Evolutionary conservation across 148 eudicot species (phyloP).

Genomic region (Polygonum maritimum): DNA sequence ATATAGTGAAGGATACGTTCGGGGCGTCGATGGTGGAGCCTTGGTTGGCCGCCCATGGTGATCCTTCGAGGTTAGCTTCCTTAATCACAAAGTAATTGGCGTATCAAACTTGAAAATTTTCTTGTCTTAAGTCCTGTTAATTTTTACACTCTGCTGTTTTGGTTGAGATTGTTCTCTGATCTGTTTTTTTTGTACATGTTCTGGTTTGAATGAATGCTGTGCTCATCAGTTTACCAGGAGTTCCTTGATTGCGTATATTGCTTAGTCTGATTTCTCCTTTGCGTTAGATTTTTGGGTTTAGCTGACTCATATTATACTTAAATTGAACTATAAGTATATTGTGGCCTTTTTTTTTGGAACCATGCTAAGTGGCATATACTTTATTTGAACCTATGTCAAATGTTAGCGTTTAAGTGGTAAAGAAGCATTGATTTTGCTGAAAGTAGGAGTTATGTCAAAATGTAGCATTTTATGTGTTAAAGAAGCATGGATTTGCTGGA

Average conservation of each 20-base stretch:
- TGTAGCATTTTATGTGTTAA: too few relatives aligned
- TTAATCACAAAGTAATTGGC: background rate
- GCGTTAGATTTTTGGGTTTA: constrained; percentile 3
- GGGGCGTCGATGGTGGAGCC: too few relatives aligned
- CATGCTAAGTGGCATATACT: background rate
- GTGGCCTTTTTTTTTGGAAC: background rate
- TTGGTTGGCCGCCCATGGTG: too few relatives aligned
- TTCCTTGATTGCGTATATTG: background rate
- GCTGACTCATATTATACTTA: background rate
- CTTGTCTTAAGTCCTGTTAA: background rate
- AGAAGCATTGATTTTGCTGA: constrained; percentile 4
- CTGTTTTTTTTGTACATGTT: background rate
- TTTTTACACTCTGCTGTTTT: background rate
- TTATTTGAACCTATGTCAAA: background rate
- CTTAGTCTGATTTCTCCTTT: constrained; percentile 2
- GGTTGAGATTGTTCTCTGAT: background rate
- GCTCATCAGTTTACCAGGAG: background rate
- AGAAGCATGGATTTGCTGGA: too few relatives aligned
- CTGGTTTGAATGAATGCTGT: background rate
- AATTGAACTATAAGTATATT: background rate
- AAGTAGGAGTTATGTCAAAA: background rate
- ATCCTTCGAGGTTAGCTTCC: constrained; percentile 54
- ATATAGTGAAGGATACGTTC: too few relatives aligned
- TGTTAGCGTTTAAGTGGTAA: background rate
- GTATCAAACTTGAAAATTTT: background rate